Evolutionary conservation across 345 rosid genomes (phyloP), one percentile per base, ranked within the genome.

Genomic region (Camelina laxa): DNA sequence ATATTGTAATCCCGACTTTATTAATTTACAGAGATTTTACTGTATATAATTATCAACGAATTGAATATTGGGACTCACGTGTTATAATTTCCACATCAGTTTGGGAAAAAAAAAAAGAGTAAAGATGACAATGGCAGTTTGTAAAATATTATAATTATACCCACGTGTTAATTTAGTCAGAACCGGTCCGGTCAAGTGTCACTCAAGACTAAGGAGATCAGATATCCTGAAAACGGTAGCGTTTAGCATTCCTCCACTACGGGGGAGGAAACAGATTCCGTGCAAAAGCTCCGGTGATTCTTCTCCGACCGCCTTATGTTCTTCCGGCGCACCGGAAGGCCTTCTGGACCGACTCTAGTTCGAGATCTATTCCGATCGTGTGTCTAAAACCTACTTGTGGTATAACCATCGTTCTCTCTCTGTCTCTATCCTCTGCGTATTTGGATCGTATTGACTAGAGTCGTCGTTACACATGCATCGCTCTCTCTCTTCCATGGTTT

Each of bases 231-330:
- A 27, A 49, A 67, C 61, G 67, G 0, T 47, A 14, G 0, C 68
- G 79, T 75, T 67, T 17, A 24, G 15, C 35, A 36, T 24, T 60
- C 50, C 55, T 17, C 45, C 36, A 20, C 1, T 3, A 19, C 24
- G 44, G 49, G 49, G 51, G 16, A 6, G 17, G 41, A 24, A 14
- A 14, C 9, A 57, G 22, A 62, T 41, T 0, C 75, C 67, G 60
- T 49, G 50, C 59, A 16, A 57, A 51, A 75, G 27, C 74, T 39
- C 57, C 74, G 74, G 69, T 33, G 58, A 9, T 30, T 53, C 74
- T 41, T 60, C 49, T 60, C 55, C 72, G 60, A 74, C 60, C 72
- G 44, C 67, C 78, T 67, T 22, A 5, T 35, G 60, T 22, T 66
- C 70, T 54, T 19, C 41, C 58, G 57, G 69, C 68, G 51, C 51